Base-by-base conservation (phyloP, 2,329 filamentous ascomycete species). In the Xenosphaeropsis pyriputrescens region DNA sequence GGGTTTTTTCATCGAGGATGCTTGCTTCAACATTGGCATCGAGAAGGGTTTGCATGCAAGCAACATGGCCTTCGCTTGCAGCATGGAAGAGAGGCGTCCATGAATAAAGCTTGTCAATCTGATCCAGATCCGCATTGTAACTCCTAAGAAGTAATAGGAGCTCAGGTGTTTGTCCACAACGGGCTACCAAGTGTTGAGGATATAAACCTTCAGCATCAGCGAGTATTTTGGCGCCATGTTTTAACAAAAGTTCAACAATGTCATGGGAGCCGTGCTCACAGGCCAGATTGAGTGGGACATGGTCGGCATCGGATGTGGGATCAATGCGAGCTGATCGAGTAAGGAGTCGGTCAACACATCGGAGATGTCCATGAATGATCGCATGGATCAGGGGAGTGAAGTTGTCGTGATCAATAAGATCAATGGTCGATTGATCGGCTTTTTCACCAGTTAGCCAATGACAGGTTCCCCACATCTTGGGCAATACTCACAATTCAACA, bases 61-160 rank as follows among this genome's bases (percentile, higher is more conserved):
- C 77, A 2, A 95, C 81, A 54, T 94, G 93, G 16, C 91, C 91
- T 62, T 98, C 91, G 54, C 88, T 94, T 8, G 91, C 91, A 2
- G 91, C 89, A 56, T 98, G 89, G 40, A 98, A 91, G 5, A 98
- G 67, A 0, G 91, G 88, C 2, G 91, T 96, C 91, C 91, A 98
- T 43, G 89, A 85, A 50, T 96, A 96, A 13, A 98, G 68, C 59
- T 94, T 96, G 58, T 98, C 91, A 22, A 85, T 69, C 56, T 96
- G 88, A 51, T 98, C 76, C 32, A 98, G 68, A 54, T 98, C 79
- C 16, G 86, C 89, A 2, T 88, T 88, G 51, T 91, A 88, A 36
- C 81, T 69, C 55, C 86, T 81, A 11, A 98, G 67, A 30, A 95
- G 67, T 12, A 88, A 63, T 9, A 96, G 67, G 18, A 95, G 70